Evolutionary conservation across 139 green algal species (phyloP).

Genomic region (Asterochloris erici): DNA sequence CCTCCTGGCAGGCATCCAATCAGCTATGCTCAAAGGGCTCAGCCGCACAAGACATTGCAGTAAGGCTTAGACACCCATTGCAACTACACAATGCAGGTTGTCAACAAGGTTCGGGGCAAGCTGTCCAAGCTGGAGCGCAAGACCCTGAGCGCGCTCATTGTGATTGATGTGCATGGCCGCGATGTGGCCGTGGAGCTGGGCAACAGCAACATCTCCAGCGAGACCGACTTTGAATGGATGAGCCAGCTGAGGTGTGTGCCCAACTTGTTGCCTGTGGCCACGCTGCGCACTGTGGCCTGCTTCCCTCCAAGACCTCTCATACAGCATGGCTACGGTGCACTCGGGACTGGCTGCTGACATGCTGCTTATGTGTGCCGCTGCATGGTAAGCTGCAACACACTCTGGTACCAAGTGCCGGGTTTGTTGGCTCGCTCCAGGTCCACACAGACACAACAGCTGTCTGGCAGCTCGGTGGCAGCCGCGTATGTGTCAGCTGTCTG

Average conservation of each 20-base stretch:
- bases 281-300: neutral
- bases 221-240: conserved; percentile 73
- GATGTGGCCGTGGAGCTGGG: conserved; percentile 47
- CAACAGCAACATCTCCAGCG: conserved; percentile 35
- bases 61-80: too few species aligned
- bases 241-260: conserved; percentile 58
- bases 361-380: too few species aligned
- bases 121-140: conserved; percentile 69
- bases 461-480: too few species aligned
- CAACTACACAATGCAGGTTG: conserved; percentile 29
- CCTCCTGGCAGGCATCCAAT: too few species aligned
- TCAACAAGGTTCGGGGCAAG: conserved; percentile 64
- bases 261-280: neutral
- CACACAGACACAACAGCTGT: too few species aligned
- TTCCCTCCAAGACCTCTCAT: neutral
- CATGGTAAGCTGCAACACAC: too few species aligned
- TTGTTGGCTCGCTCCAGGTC: too few species aligned
- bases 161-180: conserved; percentile 78
- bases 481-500: too few species aligned
- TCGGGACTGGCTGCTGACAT: too few species aligned
- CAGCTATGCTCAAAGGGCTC: too few species aligned
- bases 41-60: too few species aligned
- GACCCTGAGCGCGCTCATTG: conserved; percentile 71
- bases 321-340: neutral
- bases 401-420: too few species aligned